A percentile compares a stretch with the other conserved stretches of the same genome.
phyloP scores from a whole-genome alignment of 1,284 basidiomycete species.

The Leccinum brunneo-olivaceum region DNA sequence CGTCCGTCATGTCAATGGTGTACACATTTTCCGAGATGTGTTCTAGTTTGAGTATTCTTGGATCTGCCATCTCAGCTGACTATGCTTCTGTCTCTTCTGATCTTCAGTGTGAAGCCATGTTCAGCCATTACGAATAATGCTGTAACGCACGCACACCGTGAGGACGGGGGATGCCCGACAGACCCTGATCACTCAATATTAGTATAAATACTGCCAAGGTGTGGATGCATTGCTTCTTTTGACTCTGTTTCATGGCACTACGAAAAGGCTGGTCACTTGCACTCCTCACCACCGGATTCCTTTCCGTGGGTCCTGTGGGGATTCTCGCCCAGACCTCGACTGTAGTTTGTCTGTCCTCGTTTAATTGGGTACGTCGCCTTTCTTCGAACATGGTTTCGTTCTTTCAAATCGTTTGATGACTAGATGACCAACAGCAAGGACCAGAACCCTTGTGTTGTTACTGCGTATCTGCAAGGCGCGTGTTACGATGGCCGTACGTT shows the following conservation, averaged over 20 bases:
- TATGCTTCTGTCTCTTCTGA: too few relatives aligned
- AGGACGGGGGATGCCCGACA: too few relatives aligned
- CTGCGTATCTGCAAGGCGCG: constrained; percentile 28
- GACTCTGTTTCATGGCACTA: constrained; percentile 8
- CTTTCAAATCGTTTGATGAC: background rate
- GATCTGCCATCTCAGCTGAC: too few relatives aligned
- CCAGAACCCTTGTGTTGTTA: constrained; percentile 32
- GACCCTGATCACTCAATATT: too few relatives aligned
- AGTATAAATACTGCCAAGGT: too few relatives aligned
- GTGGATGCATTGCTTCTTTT: background rate
- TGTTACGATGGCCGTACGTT: constrained; percentile 29
- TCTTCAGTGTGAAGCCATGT: too few relatives aligned
- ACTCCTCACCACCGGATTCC: constrained; percentile 13
- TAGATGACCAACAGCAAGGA: constrained; percentile 30
- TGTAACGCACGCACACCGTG: too few relatives aligned
- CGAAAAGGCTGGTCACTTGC: constrained; percentile 9
- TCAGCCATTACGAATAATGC: too few relatives aligned
- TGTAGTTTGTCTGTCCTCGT: constrained; percentile 18
- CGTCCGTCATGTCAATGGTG: too few relatives aligned
- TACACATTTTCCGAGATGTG: too few relatives aligned
- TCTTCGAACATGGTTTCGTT: background rate
- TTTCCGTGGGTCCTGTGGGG: constrained; percentile 11
- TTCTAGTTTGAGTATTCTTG: too few relatives aligned
- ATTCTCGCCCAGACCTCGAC: constrained; percentile 18
- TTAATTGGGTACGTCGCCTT: constrained; percentile 20